These are phyloP conservation scores for Porcisia hertigi DNA, from an alignment of 208 protist genomes.

Conservation along the genomic window DNA sequence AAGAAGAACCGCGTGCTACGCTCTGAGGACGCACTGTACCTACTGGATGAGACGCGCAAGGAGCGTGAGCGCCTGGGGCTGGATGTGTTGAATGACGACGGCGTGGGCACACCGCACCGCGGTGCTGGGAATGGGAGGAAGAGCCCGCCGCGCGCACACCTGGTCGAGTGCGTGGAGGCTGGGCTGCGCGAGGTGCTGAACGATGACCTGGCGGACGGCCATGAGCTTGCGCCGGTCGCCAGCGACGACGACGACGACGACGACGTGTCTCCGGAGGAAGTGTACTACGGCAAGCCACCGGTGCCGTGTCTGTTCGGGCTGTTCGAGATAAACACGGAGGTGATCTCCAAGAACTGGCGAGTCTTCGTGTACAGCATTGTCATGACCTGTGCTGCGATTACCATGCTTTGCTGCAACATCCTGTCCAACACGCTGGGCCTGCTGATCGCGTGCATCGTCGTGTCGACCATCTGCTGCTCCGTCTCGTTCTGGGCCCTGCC, in stretches of 20 bases:
- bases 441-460: slow-evolving; percentile 38
- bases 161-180: slow-evolving; percentile 4
- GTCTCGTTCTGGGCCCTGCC: slow-evolving; percentile 61
- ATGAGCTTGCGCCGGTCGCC: neutral
- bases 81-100: neutral
- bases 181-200: slow-evolving; percentile 4
- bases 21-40: slow-evolving; percentile 36
- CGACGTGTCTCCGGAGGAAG: slow-evolving; percentile 3
- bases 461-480: slow-evolving; percentile 42
- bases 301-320: slow-evolving; percentile 33
- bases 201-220: neutral
- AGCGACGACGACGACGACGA: slow-evolving; percentile 4
- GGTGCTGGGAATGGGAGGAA: slow-evolving; percentile 5
- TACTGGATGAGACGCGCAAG: slow-evolving; percentile 31
- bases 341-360: slow-evolving; percentile 43
- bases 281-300: slow-evolving; percentile 25
- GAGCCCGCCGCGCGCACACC: slow-evolving; percentile 6
- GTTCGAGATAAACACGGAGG: slow-evolving; percentile 69
- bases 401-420: slow-evolving; percentile 48
- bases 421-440: slow-evolving; percentile 35
- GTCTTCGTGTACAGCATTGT: slow-evolving; percentile 53
- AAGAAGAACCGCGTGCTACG: slow-evolving; percentile 53
- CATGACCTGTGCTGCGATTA: slow-evolving; percentile 49
- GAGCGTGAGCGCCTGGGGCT: slow-evolving; percentile 31
- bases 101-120: neutral